These are phyloP conservation scores for Plantago major DNA, from an alignment of 257 asterid species.

Conservation along the genomic window DNA sequence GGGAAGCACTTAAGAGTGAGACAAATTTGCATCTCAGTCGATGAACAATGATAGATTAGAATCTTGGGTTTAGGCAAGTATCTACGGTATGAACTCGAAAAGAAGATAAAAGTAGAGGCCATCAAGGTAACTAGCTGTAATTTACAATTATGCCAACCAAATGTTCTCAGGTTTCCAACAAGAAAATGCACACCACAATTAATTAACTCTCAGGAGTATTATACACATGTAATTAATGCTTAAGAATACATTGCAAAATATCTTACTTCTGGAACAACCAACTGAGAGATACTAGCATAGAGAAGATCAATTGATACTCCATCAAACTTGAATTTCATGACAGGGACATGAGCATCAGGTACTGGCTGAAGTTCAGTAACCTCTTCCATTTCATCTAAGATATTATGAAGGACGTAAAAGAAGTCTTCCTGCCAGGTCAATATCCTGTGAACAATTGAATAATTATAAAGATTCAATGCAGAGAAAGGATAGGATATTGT, in stretches of 20 bases:
- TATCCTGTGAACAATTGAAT: background rate
- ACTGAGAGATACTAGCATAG: conserved; percentile 77
- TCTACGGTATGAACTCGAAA: too few relatives aligned
- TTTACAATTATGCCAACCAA: background rate
- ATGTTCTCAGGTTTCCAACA: too few relatives aligned
- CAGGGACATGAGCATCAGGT: conserved; percentile 98
- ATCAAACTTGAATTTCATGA: conserved; percentile 91
- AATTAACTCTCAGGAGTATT: too few relatives aligned
- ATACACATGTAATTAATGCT: too few relatives aligned
- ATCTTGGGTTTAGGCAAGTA: too few relatives aligned
- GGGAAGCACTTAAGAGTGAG: too few relatives aligned
- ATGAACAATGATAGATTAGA: too few relatives aligned
- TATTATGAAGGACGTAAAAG: conserved; percentile 71
- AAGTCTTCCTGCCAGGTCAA: conserved; percentile 63
- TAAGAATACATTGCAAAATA: background rate
- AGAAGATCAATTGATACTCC: conserved; percentile 96
- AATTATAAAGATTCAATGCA: conserved; percentile 4
- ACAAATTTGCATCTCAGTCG: too few relatives aligned
- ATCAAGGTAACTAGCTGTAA: background rate
- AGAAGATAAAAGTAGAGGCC: too few relatives aligned
- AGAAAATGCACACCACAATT: too few relatives aligned
- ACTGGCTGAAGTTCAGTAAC: conserved; percentile 92
- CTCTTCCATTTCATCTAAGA: conserved; percentile 67
- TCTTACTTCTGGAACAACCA: conserved; percentile 93
- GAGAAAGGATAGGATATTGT: background rate